Conservation (phyloP, 2,329 filamentous ascomycete genomes). For the Chaetothyriales sp. region DNA sequence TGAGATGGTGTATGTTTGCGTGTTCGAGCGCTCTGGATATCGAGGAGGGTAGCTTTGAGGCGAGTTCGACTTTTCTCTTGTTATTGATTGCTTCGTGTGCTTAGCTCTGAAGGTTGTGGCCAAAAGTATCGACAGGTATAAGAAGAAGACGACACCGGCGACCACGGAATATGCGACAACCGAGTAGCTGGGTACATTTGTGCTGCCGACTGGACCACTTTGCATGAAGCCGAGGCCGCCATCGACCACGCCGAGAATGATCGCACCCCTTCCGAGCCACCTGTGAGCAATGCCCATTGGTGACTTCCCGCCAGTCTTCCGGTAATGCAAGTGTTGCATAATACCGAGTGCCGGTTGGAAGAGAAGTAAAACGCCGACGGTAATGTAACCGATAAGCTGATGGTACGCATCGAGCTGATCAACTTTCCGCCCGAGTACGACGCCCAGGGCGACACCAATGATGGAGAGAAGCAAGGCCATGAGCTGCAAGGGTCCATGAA, state of each 20-base stretch:
- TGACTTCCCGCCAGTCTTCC: conserved; percentile 26
- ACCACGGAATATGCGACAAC: conserved; percentile 39
- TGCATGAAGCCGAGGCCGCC: conserved; percentile 42
- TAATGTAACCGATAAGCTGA: conserved; percentile 41
- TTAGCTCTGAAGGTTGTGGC: background rate
- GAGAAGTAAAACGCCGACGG: conserved; percentile 39
- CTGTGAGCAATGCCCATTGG: conserved; percentile 35
- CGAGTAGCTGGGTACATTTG: conserved; percentile 19
- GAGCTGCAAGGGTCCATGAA: conserved; percentile 35
- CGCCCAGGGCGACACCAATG: conserved; percentile 38
- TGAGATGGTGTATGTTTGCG: background rate
- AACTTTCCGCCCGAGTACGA: conserved; percentile 33
- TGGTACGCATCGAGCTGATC: conserved; percentile 31
- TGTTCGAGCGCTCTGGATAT: background rate
- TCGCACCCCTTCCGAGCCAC: conserved; percentile 41
- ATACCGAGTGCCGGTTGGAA: conserved; percentile 42
- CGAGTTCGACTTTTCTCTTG: background rate
- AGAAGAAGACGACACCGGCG: conserved; percentile 34
- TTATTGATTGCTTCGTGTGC: background rate
- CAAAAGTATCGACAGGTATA: conserved; percentile 25
- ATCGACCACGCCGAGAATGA: conserved; percentile 43
- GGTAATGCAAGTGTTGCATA: conserved; percentile 39
- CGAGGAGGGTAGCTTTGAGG: background rate
- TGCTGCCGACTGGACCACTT: conserved; percentile 26
- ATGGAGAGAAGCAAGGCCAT: conserved; percentile 36